Percentiles rank a stretch among this genome's conserved stretches.
phyloP scores from a whole-genome alignment of 2,329 filamentous ascomycete genomes.

The Sphaerulina musiva region DNA sequence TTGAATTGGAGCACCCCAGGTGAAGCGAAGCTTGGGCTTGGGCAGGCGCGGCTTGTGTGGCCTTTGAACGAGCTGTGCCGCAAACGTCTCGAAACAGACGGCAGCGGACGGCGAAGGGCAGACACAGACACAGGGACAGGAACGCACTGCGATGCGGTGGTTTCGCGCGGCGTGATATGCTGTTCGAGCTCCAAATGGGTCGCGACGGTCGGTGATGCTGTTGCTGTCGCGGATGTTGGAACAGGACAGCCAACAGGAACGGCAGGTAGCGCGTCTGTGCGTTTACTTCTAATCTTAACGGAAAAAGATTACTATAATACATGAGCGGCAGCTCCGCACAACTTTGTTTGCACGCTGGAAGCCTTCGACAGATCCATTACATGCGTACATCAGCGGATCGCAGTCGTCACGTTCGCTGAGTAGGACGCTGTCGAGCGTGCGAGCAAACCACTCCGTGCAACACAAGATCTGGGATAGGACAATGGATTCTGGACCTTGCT shows the following conservation, averaged over 20 bases:
- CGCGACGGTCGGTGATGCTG: neutral
- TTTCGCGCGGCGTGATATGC: conserved; percentile 7
- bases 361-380: neutral
- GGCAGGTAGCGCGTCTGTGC: conserved; percentile 1
- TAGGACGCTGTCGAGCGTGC: neutral
- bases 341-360: neutral
- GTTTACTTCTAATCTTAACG: neutral
- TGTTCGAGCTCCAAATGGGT: neutral
- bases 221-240: neutral
- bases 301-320: neutral
- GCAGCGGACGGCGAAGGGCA: neutral
- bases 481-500: conserved; percentile 5
- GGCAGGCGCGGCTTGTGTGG: conserved; percentile 2
- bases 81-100: conserved; percentile 4
- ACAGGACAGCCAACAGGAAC: neutral
- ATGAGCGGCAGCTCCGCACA: neutral
- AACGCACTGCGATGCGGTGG: conserved; percentile 1
- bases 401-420: neutral
- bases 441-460: conserved; percentile 9
- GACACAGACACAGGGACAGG: conserved; percentile 6
- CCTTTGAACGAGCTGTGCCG: conserved; percentile 10
- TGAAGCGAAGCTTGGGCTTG: conserved; percentile 7
- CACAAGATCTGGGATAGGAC: conserved; percentile 1
- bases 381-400: neutral
- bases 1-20: conserved; percentile 11